phyloP scores from a whole-genome alignment of 495 filamentous ascomycete genomes.

The Penicillium bovifimosum region DNA sequence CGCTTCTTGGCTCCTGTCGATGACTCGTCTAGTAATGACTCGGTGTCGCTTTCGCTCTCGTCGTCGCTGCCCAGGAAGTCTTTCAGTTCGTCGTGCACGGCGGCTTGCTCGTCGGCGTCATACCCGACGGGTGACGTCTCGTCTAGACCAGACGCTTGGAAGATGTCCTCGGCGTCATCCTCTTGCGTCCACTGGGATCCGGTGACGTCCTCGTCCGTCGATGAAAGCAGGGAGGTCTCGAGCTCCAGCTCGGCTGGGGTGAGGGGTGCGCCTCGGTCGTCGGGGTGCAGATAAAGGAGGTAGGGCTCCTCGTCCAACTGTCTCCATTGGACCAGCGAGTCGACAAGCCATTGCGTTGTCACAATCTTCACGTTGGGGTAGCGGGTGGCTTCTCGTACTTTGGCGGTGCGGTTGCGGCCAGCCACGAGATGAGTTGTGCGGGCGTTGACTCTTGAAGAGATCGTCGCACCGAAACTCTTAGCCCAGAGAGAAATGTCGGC shows the following conservation, averaged over 20 bases:
- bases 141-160: conserved; percentile 28
- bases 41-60: conserved; percentile 49
- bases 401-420: conserved; percentile 76
- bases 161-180: conserved; percentile 43
- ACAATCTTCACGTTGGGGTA: conserved; percentile 81
- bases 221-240: conserved; percentile 38
- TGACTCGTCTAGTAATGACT: conserved; percentile 28
- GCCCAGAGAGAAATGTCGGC: conserved; percentile 83
- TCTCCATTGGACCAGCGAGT: conserved; percentile 73
- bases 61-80: conserved; percentile 70
- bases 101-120: conserved; percentile 44
- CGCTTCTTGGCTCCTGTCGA: conserved; percentile 32
- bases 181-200: conserved; percentile 37
- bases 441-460: conserved; percentile 54
- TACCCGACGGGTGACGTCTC: conserved; percentile 35
- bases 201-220: conserved; percentile 37
- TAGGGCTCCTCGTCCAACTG: conserved; percentile 71
- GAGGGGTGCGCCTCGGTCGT: conserved; percentile 47
- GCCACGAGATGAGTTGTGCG: conserved; percentile 66
- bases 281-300: conserved; percentile 57
- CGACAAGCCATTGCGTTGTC: conserved; percentile 79
- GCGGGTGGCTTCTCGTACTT: conserved; percentile 73
- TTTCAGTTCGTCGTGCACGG: conserved; percentile 64
- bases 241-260: conserved; percentile 30
- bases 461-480: conserved; percentile 72